Conservation (phyloP, 495 filamentous ascomycete species). For the Lindgomyces ingoldianus region DNA sequence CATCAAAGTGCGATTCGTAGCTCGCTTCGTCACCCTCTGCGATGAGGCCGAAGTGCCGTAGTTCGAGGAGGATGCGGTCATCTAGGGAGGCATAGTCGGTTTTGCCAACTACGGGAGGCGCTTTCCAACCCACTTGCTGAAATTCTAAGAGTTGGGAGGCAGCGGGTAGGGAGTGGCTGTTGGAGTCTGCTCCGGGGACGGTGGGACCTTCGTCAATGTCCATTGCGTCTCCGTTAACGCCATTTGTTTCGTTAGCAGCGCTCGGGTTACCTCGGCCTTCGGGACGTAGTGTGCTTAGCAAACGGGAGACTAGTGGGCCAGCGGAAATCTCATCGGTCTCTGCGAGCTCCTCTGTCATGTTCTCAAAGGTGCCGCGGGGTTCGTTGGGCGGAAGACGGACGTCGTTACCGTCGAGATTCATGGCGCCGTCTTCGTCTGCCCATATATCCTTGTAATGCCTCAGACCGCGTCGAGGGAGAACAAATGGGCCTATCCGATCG, state of each 20-base stretch:
- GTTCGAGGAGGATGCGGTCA: slow-evolving; percentile 84
- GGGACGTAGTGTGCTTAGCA: slow-evolving; percentile 78
- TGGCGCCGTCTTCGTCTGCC: slow-evolving; percentile 85
- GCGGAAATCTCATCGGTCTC: slow-evolving; percentile 91
- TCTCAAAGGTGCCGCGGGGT: slow-evolving; percentile 77
- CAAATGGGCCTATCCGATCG: slow-evolving; percentile 77
- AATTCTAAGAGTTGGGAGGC: slow-evolving; percentile 79
- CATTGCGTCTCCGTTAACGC: slow-evolving; percentile 50
- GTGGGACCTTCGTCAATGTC: slow-evolving; percentile 58
- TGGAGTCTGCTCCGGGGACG: slow-evolving; percentile 41
- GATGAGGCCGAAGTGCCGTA: slow-evolving; percentile 90
- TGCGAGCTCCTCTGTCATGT: slow-evolving; percentile 77
- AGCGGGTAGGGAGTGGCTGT: slow-evolving; percentile 54
- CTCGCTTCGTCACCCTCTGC: slow-evolving; percentile 62
- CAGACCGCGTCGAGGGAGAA: slow-evolving; percentile 83
- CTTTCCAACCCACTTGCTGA: slow-evolving; percentile 58
- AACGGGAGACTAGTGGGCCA: slow-evolving; percentile 79
- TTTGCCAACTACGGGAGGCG: slow-evolving; percentile 53
- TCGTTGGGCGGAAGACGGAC: slow-evolving; percentile 71
- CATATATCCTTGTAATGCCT: slow-evolving; percentile 84
- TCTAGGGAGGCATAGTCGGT: slow-evolving; percentile 83
- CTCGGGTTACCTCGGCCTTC: slow-evolving; percentile 67
- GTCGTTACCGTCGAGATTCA: slow-evolving; percentile 67
- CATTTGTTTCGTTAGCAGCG: slow-evolving; percentile 59
- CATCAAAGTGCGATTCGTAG: slow-evolving; percentile 87